A percentile compares a stretch with the other conserved stretches of the same genome.
Conservation (phyloP, 2,329 filamentous ascomycete genomes). For the Helotiales sp. region DNA sequence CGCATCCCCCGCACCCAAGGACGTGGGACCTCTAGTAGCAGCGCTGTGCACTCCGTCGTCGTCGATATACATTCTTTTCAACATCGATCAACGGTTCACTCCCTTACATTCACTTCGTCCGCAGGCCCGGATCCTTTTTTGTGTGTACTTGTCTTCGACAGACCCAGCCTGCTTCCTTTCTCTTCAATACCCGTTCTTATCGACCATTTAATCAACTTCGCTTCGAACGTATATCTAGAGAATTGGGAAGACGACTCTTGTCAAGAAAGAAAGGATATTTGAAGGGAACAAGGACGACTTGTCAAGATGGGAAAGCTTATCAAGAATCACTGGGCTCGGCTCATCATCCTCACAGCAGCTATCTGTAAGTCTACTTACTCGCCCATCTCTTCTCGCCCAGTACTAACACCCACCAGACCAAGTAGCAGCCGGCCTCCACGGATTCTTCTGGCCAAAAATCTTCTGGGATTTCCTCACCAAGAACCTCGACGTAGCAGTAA, state of each 20-base stretch:
- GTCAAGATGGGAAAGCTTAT: constrained; percentile 83
- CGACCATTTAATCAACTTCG: constrained; percentile 29
- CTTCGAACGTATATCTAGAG: constrained; percentile 19
- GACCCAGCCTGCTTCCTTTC: constrained; percentile 27
- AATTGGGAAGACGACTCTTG: constrained; percentile 3
- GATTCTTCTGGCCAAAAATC: constrained; percentile 98
- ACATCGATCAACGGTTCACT: constrained; percentile 41
- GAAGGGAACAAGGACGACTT: constrained; percentile 2
- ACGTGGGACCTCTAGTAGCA: constrained; percentile 13
- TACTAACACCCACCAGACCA: constrained; percentile 62
- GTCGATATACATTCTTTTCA: constrained; percentile 54
- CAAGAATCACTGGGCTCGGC: constrained; percentile 98
- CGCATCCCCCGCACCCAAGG: constrained; percentile 10
- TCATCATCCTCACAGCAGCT: constrained; percentile 87
- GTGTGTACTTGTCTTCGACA: too few species aligned
- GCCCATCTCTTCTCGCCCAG: constrained; percentile 6
- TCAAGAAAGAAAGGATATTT: constrained; percentile 4
- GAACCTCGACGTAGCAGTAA: constrained; percentile 82
- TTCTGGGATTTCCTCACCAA: constrained; percentile 97
- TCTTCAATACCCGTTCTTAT: not conserved
- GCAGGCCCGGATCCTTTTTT: constrained; percentile 54
- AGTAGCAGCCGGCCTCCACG: constrained; percentile 77
- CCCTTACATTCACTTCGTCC: constrained; percentile 36
- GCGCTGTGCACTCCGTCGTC: constrained; percentile 49
- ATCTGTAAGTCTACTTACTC: constrained; percentile 41